A percentile compares a stretch with the other conserved stretches of the same genome.
phyloP scores from a whole-genome alignment of 2,329 filamentous ascomycete genomes.

The Paradendryphiella salina region DNA sequence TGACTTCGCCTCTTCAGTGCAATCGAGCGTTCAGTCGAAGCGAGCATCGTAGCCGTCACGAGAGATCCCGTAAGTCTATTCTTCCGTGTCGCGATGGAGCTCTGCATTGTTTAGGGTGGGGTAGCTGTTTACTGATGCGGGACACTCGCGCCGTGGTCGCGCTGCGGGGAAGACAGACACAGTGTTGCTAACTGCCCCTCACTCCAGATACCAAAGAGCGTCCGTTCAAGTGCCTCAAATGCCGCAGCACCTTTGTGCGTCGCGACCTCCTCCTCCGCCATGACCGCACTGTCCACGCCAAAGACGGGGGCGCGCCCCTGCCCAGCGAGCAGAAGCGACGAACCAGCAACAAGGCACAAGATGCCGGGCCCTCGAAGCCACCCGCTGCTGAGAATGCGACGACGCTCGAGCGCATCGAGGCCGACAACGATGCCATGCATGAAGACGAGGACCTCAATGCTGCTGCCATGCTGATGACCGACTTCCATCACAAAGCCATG shows the following conservation, averaged over 20 bases:
- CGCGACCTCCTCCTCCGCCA: slow-evolving; percentile 94
- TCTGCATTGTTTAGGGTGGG: slow-evolving; percentile 26
- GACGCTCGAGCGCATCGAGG: slow-evolving; percentile 89
- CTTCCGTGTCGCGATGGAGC: slow-evolving; percentile 27
- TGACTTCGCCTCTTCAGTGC: slow-evolving; percentile 45
- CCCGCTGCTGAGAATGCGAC: slow-evolving; percentile 83
- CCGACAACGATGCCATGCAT: slow-evolving; percentile 76
- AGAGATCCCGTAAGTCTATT: slow-evolving; percentile 87
- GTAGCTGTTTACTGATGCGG: slow-evolving; percentile 43
- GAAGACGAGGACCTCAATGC: slow-evolving; percentile 97
- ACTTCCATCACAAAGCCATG: slow-evolving; percentile 95
- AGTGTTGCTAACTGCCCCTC: slow-evolving; percentile 44
- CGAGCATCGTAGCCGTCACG: slow-evolving; percentile 95
- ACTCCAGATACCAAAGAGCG: slow-evolving; percentile 91
- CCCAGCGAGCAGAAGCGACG: slow-evolving; percentile 93
- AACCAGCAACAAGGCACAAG: slow-evolving; percentile 64
- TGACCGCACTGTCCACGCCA: slow-evolving; percentile 97
- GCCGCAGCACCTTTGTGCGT: slow-evolving; percentile 95
- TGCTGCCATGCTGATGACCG: slow-evolving; percentile 96
- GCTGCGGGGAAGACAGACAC: slow-evolving; percentile 40
- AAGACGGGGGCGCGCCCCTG: slow-evolving; percentile 91
- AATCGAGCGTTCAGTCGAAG: slow-evolving; percentile 95
- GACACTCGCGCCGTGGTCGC: slow-evolving; percentile 38
- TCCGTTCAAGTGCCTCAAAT: slow-evolving; percentile 98
- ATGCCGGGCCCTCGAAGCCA: slow-evolving; percentile 66